Conservation (phyloP, 495 filamentous ascomycete species). For the Friedmanniomyces simplex region DNA sequence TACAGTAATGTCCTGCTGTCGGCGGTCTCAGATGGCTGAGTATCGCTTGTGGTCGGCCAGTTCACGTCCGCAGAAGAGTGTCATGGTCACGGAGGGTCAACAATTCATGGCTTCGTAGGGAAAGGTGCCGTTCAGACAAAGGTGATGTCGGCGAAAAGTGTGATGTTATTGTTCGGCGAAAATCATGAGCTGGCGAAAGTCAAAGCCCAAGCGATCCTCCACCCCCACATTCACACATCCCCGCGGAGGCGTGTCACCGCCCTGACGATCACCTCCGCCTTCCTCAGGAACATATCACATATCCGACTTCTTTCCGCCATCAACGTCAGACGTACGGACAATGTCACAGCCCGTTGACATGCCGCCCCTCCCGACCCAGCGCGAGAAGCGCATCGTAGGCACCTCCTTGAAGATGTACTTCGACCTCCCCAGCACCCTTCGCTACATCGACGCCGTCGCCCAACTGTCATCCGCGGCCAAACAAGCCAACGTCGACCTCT, state of each 20-base stretch:
- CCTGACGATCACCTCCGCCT: background rate
- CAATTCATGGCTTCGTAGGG: background rate
- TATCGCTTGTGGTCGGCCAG: conserved; percentile 18
- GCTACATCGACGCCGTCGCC: conserved; percentile 51
- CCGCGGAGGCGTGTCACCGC: background rate
- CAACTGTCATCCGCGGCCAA: conserved; percentile 31
- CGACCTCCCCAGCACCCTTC: conserved; percentile 49
- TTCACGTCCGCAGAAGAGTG: conserved; percentile 18
- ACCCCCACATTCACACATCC: background rate
- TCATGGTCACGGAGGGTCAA: conserved; percentile 4
- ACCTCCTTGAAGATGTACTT: conserved; percentile 84
- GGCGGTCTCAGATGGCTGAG: conserved; percentile 8
- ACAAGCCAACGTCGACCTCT: conserved; percentile 40
- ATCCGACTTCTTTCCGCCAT: background rate
- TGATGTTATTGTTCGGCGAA: background rate
- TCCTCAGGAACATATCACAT: background rate
- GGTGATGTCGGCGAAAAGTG: background rate
- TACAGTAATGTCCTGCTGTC: background rate
- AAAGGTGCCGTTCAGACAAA: background rate
- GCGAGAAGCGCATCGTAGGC: conserved; percentile 59
- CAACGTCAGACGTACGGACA: too few relatives aligned
- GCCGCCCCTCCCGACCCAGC: conserved; percentile 30
- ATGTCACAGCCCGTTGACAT: conserved; percentile 22
- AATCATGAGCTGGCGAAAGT: background rate
- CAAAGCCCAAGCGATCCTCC: background rate